A percentile compares a stretch with the other conserved stretches of the same genome.
These are phyloP conservation scores for Wilhelminamyces savonicus DNA, from an alignment of 805 yeast species.

Conservation along the genomic window DNA sequence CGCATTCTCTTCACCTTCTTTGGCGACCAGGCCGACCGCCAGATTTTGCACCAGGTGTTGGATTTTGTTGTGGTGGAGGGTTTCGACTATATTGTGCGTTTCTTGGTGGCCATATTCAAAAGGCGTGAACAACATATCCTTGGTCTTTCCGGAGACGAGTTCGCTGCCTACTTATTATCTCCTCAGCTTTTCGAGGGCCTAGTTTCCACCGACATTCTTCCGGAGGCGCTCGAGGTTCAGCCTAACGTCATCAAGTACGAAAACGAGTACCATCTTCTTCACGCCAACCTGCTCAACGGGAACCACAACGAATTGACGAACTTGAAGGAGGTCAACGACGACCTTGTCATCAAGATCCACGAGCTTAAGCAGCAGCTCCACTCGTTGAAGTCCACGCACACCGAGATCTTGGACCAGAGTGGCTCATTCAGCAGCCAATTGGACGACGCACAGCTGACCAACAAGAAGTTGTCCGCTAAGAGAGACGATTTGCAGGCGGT, in stretches of 20 bases:
- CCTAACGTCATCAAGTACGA: constrained; percentile 27
- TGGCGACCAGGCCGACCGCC: constrained; percentile 2
- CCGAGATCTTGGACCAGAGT: constrained; percentile 30
- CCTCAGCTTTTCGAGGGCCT: no score
- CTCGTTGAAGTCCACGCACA: constrained; percentile 26
- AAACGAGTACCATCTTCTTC: constrained; percentile 32
- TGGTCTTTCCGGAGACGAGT: constrained; percentile 17
- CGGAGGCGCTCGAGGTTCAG: constrained; percentile 9
- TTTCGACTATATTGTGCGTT: constrained; percentile 24
- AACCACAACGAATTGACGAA: constrained; percentile 32
- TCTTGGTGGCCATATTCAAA: constrained; percentile 18
- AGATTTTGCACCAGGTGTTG: constrained; percentile 9
- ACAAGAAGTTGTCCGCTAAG: constrained; percentile 2
- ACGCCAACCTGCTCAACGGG: constrained; percentile 31
- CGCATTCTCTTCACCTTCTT: constrained; percentile 14
- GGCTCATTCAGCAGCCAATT: constrained; percentile 13
- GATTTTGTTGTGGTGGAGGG: constrained; percentile 38
- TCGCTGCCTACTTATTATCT: constrained; percentile 2
- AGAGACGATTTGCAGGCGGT: constrained; percentile 6
- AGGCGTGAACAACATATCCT: constrained; percentile 10
- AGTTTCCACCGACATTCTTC: no score
- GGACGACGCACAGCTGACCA: constrained; percentile 1
- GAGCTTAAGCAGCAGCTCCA: constrained; percentile 22
- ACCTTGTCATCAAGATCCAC: constrained; percentile 18
- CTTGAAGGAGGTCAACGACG: constrained; percentile 31